Percentiles rank a stretch among this genome's conserved stretches.
phyloP scores from a whole-genome alignment of 2,329 filamentous ascomycete species.

The Pseudogymnoascus verrucosus region DNA sequence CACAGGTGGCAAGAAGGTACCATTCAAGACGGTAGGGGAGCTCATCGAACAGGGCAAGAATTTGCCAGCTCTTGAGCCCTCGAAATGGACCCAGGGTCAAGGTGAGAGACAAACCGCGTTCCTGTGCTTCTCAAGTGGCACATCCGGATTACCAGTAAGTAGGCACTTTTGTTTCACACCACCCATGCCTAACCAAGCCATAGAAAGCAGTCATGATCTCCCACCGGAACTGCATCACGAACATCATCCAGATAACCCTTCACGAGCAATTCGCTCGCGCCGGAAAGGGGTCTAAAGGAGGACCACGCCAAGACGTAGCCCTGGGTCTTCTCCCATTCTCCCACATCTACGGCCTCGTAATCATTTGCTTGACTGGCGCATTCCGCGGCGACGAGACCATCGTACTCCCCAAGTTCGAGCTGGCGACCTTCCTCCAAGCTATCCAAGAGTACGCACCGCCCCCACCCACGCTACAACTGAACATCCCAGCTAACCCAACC shows the following conservation, averaged over 20 bases:
- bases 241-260: slow-evolving; percentile 54
- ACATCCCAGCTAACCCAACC: not conserved
- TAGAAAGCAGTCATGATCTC: slow-evolving; percentile 81
- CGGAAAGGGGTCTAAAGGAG: not conserved
- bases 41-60: slow-evolving; percentile 51
- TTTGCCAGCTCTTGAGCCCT: slow-evolving; percentile 41
- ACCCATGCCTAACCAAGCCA: not conserved
- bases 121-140: slow-evolving; percentile 73
- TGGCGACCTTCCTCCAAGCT: slow-evolving; percentile 52
- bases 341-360: slow-evolving; percentile 69
- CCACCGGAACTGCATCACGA: slow-evolving; percentile 71
- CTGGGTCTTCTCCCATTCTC: slow-evolving; percentile 69
- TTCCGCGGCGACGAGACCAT: slow-evolving; percentile 69
- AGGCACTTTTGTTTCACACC: not conserved
- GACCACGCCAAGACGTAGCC: slow-evolving; percentile 29
- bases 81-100: slow-evolving; percentile 53
- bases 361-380: slow-evolving; percentile 55
- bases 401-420: slow-evolving; percentile 68
- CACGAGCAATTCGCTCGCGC: slow-evolving; percentile 28
- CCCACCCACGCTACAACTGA: not conserved
- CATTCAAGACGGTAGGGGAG: slow-evolving; percentile 57
- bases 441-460: slow-evolving; percentile 45
- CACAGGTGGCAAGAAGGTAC: slow-evolving; percentile 31
- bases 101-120: slow-evolving; percentile 61
- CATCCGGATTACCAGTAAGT: slow-evolving; percentile 66